phyloP scores from a whole-genome alignment of 441 rosid species.

The Kokia cookei region DNA sequence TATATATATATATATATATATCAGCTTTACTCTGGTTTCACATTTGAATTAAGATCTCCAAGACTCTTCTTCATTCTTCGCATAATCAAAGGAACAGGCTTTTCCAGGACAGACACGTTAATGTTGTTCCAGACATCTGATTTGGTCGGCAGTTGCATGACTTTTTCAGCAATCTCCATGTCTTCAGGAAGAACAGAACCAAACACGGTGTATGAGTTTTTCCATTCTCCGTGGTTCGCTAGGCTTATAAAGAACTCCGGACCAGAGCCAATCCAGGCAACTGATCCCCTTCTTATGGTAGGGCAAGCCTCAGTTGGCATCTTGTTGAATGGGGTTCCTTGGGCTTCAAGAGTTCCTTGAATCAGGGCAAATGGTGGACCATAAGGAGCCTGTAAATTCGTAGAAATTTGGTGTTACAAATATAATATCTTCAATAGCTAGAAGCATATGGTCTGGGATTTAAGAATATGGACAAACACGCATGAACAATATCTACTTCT shows the following conservation, averaged over 20 bases:
- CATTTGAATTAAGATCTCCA: constrained; percentile 19
- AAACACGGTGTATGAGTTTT: constrained; percentile 60
- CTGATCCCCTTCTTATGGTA: constrained; percentile 72
- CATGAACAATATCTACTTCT: too few relatives aligned
- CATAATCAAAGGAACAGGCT: constrained; percentile 54
- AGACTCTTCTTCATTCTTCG: constrained; percentile 38
- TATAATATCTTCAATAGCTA: background rate
- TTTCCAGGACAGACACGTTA: constrained; percentile 66
- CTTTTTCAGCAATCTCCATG: constrained; percentile 69
- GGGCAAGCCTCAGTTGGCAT: constrained; percentile 74
- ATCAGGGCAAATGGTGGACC: constrained; percentile 95
- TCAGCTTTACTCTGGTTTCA: constrained; percentile 8
- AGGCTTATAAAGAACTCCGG: constrained; percentile 92
- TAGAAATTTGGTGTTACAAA: background rate
- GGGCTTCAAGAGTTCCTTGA: constrained; percentile 83
- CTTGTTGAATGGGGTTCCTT: constrained; percentile 50
- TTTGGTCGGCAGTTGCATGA: constrained; percentile 60
- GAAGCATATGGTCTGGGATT: background rate
- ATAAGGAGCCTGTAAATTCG: constrained; percentile 46
- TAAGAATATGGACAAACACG: background rate
- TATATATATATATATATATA: background rate
- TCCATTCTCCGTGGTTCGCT: constrained; percentile 86
- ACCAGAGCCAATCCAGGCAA: constrained; percentile 87
- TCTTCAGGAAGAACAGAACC: constrained; percentile 84
- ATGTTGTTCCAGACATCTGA: constrained; percentile 78